Evolutionary conservation across 495 filamentous ascomycete species (phyloP), one percentile per base, ranked within the genome.

Genomic region (Achaetomiella virescens): DNA sequence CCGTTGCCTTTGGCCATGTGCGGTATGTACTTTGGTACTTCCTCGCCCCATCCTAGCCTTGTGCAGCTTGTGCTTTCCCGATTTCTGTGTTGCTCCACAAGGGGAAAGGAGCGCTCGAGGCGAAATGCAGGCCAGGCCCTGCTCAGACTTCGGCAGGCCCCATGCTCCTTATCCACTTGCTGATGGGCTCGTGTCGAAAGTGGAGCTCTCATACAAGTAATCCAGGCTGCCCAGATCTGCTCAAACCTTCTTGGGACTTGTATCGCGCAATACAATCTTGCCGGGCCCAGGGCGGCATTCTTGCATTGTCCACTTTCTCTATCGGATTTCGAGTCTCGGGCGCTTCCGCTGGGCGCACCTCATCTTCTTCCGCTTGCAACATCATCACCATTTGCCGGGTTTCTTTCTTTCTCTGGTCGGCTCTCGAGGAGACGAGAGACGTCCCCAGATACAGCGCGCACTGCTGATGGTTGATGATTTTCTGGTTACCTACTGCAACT

Each of bases 151-250:
- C 43, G 44, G 25, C 44, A 36, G 46, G 46, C 9, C 15, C 29
- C 46, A 21, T 27, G 29, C 3, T 25, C 24, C 45, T 18, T 18
- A 15, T 35, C 27, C 45, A 33, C 27, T 21, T 35, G 40, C 55
- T 38, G 48, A 35, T 42, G 51, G 50, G 45, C 17, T 54, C 54
- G 46, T 41, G 41, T 51, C 38, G 12, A 55, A 55, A 37, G 58
- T 60, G 58, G 58, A 52, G 52, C 36, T 20, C 21, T 55, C 57
- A 45, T 51, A 51, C 57, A 51, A 18, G 36, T 48, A 59, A 54
- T 24, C 31, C 50, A 36, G 33, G 29, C 38, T 14, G 52, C 52
- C 42, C 52, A 48, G 58, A 41, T 31, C 45, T 35, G 51, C 57
- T 43, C 29, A 46, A 45, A 25, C 37, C 46, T 54, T 40, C 51